Conservation (phyloP, 1,284 basidiomycete genomes). For the Ustilago lituana region DNA sequence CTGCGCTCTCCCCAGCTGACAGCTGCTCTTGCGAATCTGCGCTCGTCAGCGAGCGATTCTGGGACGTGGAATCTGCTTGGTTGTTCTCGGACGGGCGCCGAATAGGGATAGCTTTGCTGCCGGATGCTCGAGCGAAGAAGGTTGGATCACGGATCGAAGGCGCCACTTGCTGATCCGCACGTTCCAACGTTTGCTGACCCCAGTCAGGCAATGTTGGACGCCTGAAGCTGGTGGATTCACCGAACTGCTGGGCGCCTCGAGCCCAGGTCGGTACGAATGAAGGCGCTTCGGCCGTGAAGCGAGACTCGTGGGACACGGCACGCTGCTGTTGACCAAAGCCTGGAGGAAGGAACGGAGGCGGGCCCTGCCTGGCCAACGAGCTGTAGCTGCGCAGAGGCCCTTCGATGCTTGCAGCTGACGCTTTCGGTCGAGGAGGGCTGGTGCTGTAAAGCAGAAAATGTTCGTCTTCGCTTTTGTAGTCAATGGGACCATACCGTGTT, state of each 20-base stretch:
- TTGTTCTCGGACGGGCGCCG: conserved; percentile 38
- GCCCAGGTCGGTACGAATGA: conserved; percentile 55
- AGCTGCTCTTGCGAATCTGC: background rate
- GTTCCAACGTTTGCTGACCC: conserved; percentile 9
- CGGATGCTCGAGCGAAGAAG: conserved; percentile 22
- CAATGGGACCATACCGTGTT: conserved; percentile 39
- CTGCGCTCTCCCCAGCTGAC: background rate
- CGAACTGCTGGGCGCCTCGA: conserved; percentile 1
- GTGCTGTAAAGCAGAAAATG: conserved; percentile 11
- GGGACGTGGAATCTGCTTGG: background rate
- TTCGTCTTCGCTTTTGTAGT: conserved; percentile 35
- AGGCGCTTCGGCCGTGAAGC: conserved; percentile 48
- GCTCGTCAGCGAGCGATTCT: background rate
- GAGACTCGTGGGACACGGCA: conserved; percentile 31
- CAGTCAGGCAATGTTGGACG: conserved; percentile 49
- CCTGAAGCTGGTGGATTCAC: conserved; percentile 24
- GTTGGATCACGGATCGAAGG: conserved; percentile 31
- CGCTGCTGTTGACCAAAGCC: conserved; percentile 24
- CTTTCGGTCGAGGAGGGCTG: conserved; percentile 43
- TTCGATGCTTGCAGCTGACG: conserved; percentile 56
- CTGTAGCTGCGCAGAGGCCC: conserved; percentile 49
- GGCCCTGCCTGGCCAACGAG: conserved; percentile 28
- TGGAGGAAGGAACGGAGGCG: conserved; percentile 45
- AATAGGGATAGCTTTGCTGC: conserved; percentile 56
- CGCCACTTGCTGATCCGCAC: background rate